A percentile compares a stretch with the other conserved stretches of the same genome.
phyloP scores from a whole-genome alignment of 768 basidiomycete species.

The Leccinum truebloodii region DNA sequence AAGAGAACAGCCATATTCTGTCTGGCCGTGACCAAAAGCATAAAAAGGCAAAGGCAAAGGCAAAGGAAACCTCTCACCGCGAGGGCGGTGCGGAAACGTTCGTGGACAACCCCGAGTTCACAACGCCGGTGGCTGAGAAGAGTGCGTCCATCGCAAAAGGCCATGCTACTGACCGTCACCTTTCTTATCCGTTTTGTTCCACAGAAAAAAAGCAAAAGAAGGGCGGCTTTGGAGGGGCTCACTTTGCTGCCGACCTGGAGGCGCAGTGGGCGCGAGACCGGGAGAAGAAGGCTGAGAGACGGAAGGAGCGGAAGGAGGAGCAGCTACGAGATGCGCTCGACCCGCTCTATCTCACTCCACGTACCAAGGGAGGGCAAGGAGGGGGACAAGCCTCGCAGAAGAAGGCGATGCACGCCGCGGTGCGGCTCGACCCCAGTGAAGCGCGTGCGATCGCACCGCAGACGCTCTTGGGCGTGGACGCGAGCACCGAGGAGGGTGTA shows the following conservation, averaged over 20 bases:
- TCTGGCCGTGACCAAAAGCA: conserved; percentile 45
- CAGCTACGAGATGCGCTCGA: conserved; percentile 61
- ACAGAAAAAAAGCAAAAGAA: conserved; percentile 36
- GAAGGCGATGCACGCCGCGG: conserved; percentile 65
- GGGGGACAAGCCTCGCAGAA: neutral
- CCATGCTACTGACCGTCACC: neutral
- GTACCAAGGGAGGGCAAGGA: neutral
- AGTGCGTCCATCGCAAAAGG: conserved; percentile 42
- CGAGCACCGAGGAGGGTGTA: neutral
- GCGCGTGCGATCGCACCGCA: conserved; percentile 36
- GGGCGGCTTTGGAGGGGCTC: neutral
- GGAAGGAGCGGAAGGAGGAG: conserved; percentile 58
- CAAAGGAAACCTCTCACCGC: neutral
- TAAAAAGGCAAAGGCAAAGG: conserved; percentile 38
- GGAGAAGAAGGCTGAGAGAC: conserved; percentile 75
- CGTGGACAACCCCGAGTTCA: conserved; percentile 28
- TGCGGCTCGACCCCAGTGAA: conserved; percentile 46
- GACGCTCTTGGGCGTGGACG: conserved; percentile 60
- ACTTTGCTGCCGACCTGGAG: conserved; percentile 57
- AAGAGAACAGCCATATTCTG: conserved; percentile 55
- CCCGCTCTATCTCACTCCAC: conserved; percentile 45
- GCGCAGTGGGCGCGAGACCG: conserved; percentile 83
- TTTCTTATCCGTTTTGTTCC: neutral
- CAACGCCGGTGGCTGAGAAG: conserved; percentile 32
- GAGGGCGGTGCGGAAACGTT: conserved; percentile 18